Conservation (phyloP, 495 filamentous ascomycete species). For the Rhizodiscina lignyota region DNA sequence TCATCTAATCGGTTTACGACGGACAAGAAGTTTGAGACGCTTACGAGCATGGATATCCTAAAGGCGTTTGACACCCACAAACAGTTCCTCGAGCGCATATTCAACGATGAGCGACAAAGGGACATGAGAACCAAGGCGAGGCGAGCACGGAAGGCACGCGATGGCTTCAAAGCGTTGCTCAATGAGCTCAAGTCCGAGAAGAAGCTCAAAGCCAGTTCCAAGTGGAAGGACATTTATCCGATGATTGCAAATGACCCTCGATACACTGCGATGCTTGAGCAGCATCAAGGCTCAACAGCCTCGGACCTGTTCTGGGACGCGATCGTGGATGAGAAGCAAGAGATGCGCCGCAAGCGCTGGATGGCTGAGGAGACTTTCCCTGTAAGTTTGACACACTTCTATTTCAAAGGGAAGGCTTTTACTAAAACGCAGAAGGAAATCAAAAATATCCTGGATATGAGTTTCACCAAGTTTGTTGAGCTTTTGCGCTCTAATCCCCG, state of each 20-base stretch:
- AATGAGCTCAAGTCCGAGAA: slow-evolving; percentile 54
- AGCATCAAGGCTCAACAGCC: slow-evolving; percentile 75
- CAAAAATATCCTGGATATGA: slow-evolving; percentile 73
- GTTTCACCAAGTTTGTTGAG: slow-evolving; percentile 67
- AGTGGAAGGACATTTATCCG: slow-evolving; percentile 74
- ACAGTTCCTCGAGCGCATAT: slow-evolving; percentile 72
- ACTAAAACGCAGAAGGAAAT: slow-evolving; percentile 87
- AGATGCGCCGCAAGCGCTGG: slow-evolving; percentile 65
- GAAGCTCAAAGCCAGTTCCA: slow-evolving; percentile 78
- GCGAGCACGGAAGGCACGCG: slow-evolving; percentile 70
- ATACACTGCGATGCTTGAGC: slow-evolving; percentile 72
- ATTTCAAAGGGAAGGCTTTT: too few relatives aligned
- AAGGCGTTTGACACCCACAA: slow-evolving; percentile 90
- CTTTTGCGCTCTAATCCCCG: slow-evolving; percentile 69
- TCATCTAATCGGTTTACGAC: slow-evolving; percentile 62
- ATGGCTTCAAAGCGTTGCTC: slow-evolving; percentile 59
- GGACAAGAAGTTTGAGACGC: slow-evolving; percentile 75
- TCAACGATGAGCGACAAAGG: slow-evolving; percentile 76
- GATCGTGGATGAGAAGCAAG: slow-evolving; percentile 79
- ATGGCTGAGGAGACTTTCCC: slow-evolving; percentile 40
- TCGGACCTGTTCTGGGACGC: slow-evolving; percentile 96
- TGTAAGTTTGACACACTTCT: too few relatives aligned
- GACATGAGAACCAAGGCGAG: slow-evolving; percentile 66
- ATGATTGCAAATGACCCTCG: slow-evolving; percentile 66
- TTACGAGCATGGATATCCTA: slow-evolving; percentile 81